Base-by-base conservation (phyloP, 2,329 filamentous ascomycete species). In the Pochonia chlamydosporia region DNA sequence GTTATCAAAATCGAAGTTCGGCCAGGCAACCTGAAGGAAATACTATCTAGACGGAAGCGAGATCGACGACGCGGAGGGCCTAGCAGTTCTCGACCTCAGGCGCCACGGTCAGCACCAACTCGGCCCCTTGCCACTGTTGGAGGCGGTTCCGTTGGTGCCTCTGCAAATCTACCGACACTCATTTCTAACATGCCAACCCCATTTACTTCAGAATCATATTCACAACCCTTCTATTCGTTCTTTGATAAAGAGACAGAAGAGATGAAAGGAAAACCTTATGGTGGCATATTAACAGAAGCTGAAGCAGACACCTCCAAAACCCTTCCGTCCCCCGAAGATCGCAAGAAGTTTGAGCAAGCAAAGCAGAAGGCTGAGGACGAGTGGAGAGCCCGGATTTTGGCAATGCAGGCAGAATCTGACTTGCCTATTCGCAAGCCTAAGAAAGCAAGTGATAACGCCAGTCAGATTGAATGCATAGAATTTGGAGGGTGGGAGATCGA, bases 401-500 rank as follows among this genome's bases (percentile, higher is more conserved):
- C 69, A 7, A 74, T 78, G 60, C 84, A 91, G 55, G 79, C 79
- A 24, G 82, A 81, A 51, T 70, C 73, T n/a, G 81, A 82, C 39
- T 72, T 76, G 14, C 79, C 81, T 13, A 68, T 76, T 20, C 84
- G 82, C 58, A 85, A 82, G 60, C 72, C 81, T 16, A 82, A 84
- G 56, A 96, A 96, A 61, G 73, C 85, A 3, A 82, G 83, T n/a
- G 89, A 88, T 0, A 89, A 89, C 24, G 88, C 89, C 4, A 97
- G 91, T 65, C 93, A 96, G 68, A 97, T 99, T 64, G 95, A 97
- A 66, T 96, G 91, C 68, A 96, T 99, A 70, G 93, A 96, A 59
- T 97, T 99, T 69, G 93, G 93, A 40, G 89, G 90, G 44, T 95
- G 87, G 76, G 93, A 99, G 66, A 99, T 99, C 57, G 93, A 99